A percentile compares a stretch with the other conserved stretches of the same genome.
Conservation (phyloP, 768 basidiomycete species). For the Tricholoma hemisulphureum region DNA sequence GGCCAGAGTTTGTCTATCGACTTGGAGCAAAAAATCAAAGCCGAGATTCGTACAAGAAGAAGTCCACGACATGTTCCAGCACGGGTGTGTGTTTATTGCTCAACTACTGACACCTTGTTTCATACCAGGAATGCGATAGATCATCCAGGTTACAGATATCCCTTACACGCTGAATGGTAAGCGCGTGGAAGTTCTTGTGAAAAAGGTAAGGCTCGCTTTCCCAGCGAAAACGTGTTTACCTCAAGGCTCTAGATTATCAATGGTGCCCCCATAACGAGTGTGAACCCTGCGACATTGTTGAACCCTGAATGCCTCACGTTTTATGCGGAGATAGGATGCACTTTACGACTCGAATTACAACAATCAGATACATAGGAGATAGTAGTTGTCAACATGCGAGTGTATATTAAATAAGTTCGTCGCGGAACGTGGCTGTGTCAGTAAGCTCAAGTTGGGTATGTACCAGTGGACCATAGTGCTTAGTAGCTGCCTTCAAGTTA, state of each 20-base stretch:
- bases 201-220: constrained; percentile 49
- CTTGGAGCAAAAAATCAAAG: constrained; percentile 55
- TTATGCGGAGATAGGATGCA: constrained; percentile 55
- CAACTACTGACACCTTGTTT: constrained; percentile 6
- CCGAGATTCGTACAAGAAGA: constrained; percentile 58
- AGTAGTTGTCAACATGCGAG: constrained; percentile 1
- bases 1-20: constrained; percentile 48
- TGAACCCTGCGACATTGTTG: constrained; percentile 69
- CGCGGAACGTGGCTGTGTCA: not conserved
- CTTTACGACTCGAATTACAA: constrained; percentile 46
- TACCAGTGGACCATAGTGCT: not conserved
- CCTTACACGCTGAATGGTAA: constrained; percentile 83
- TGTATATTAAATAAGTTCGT: not conserved
- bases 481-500: not conserved
- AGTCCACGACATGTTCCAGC: constrained; percentile 77
- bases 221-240: not conserved
- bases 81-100: constrained; percentile 43
- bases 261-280: constrained; percentile 62
- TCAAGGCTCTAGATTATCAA: constrained; percentile 62
- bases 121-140: constrained; percentile 36
- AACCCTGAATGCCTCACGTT: constrained; percentile 71
- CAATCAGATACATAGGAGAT: too few relatives aligned
- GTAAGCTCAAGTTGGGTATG: too few relatives aligned
- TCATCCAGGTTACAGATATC: constrained; percentile 67
- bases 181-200: constrained; percentile 75